A percentile compares a stretch with the other conserved stretches of the same genome.
Evolutionary conservation across 306 rosid genomes (phyloP).

Genomic region (Quercus parvula): DNA sequence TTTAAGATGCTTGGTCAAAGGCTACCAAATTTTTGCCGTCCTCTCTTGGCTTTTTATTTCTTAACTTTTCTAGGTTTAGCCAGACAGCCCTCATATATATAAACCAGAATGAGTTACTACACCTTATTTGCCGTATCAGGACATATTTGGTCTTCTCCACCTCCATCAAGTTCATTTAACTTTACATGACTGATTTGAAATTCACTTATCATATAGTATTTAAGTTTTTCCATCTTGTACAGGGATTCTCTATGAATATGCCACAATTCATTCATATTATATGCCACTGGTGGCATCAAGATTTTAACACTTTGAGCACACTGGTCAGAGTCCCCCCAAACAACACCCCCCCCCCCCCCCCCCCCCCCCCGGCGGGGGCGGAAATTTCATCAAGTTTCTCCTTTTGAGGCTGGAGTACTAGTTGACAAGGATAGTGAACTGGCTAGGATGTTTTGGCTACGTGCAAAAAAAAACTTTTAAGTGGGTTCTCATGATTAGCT

Average conservation of each 20-base stretch:
- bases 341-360: no score
- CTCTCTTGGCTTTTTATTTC: neutral
- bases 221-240: neutral
- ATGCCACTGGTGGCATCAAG: neutral
- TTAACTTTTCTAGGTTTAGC: neutral
- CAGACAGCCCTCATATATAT: neutral
- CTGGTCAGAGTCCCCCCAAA: no score
- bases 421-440: neutral
- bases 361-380: accelerated
- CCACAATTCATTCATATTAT: neutral
- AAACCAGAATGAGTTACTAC: neutral
- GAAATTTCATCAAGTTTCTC: no score
- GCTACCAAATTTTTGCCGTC: neutral
- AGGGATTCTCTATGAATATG: neutral
- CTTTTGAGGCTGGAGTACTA: neutral
- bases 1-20: neutral
- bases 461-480: neutral
- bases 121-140: neutral
- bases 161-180: neutral
- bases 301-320: neutral
- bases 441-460: neutral
- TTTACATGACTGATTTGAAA: neutral
- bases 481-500: neutral
- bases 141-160: neutral
- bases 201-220: neutral